Conservation (phyloP, 2,329 filamentous ascomycete species). For the Fusarium sp. region DNA sequence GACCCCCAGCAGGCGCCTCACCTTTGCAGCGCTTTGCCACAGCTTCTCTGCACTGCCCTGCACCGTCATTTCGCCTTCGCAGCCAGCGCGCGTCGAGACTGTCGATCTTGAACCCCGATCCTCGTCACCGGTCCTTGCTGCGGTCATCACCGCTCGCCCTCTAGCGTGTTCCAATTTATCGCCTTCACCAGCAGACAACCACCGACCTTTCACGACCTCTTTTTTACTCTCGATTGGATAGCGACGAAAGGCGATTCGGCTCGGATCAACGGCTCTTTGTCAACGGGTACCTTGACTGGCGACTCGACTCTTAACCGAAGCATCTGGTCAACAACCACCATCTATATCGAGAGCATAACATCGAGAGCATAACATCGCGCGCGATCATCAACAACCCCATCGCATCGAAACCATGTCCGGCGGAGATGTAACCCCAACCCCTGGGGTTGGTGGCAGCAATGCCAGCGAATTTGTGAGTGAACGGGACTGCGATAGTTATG, state of each 20-base stretch:
- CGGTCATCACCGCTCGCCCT: slow-evolving; percentile 15
- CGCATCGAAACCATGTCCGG: slow-evolving; percentile 48
- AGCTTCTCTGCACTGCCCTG: slow-evolving; percentile 1
- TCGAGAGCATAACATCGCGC: slow-evolving; percentile 8
- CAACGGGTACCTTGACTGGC: slow-evolving; percentile 19
- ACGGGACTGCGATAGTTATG: background rate
- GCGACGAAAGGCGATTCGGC: slow-evolving; percentile 22
- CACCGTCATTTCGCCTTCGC: slow-evolving; percentile 8
- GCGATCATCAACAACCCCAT: slow-evolving; percentile 5
- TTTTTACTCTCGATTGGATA: slow-evolving; percentile 11
- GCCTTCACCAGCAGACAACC: background rate
- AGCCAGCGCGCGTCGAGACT: slow-evolving; percentile 28
- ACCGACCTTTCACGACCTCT: background rate
- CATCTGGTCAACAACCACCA: slow-evolving; percentile 1
- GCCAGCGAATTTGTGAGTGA: slow-evolving; percentile 93
- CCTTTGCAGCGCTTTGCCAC: slow-evolving; percentile 24
- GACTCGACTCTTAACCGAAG: slow-evolving; percentile 26
- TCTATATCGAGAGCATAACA: slow-evolving; percentile 3
- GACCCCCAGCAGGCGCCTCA: slow-evolving; percentile 17
- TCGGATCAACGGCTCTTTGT: slow-evolving; percentile 31
- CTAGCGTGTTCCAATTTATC: slow-evolving; percentile 17
- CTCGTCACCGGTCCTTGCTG: slow-evolving; percentile 20
- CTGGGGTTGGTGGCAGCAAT: slow-evolving; percentile 72
- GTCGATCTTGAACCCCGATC: slow-evolving; percentile 6
- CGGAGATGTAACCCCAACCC: slow-evolving; percentile 48